Base-by-base conservation (phyloP, 2,329 filamentous ascomycete species). In the Phoma sp. region DNA sequence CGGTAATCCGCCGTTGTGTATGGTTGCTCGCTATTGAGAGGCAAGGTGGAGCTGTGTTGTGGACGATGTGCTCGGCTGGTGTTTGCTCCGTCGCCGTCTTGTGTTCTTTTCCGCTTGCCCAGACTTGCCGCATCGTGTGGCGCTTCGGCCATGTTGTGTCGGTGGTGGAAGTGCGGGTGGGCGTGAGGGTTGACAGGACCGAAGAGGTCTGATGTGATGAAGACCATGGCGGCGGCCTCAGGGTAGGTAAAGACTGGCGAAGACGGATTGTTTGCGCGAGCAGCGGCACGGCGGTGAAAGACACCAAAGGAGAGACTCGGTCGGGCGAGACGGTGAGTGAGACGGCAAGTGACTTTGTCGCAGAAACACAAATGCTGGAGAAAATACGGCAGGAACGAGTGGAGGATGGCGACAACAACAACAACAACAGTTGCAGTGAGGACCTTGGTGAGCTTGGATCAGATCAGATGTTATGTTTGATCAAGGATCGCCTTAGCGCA, bases 161-260 rank as follows among this genome's bases (percentile, higher is more conserved):
- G 62, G 25, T 49, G 45, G 9, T 48, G 58, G 30, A 57, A 35
- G 2, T 44, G 36, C 4, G 18, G 18, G 18, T 50, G 30, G 32
- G 45, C 52, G 53, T 62, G 60, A 45, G 52, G 30, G 27, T 57
- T 45, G 18, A 59, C 55, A 27, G 64, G 59, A 22, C 66, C 62
- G 53, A 74, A 74, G 13, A 74, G 66, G 27, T 72, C 66, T n/a
- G 69, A 61, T 23, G 71, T 74, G 47, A 74, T 74, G 52, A 72
- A 74, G 30, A 69, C 66, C 71, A 74, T 74, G 44, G 55, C 54
- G 58, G 58, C 46, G 39, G 49, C 36, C 48, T 52, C 38, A 46
- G 47, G 46, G 65, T 57, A 56, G 52, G 30, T 54, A 52, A 24
- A 35, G 44, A 36, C 27, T 22, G 9, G 27, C 9, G 18, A 29